Percentiles rank a stretch among this genome's conserved stretches.
phyloP scores from a whole-genome alignment of 495 filamentous ascomycete genomes.

The Platismatia glauca region DNA sequence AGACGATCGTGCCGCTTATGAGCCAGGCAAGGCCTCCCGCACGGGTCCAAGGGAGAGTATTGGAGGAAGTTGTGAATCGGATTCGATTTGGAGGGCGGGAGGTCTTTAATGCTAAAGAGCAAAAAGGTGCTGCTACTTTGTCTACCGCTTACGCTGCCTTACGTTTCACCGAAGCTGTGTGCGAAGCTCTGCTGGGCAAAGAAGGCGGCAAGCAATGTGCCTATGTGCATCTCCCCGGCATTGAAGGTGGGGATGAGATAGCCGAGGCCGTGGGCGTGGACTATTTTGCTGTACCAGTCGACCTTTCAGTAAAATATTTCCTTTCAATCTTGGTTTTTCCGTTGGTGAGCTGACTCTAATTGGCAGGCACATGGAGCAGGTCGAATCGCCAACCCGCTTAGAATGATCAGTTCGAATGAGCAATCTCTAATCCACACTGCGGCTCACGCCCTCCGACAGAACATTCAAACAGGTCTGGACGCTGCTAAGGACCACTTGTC shows the following conservation, averaged over 20 bases:
- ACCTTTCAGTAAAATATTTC: neutral
- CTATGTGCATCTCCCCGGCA: neutral
- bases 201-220: neutral
- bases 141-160: neutral
- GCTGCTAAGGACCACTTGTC: neutral
- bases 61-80: neutral
- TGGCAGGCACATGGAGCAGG: neutral
- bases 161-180: neutral
- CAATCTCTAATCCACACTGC: neutral
- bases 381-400: neutral
- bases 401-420: neutral
- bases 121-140: neutral
- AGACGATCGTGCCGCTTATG: neutral
- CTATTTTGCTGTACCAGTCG: neutral
- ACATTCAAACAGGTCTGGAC: neutral
- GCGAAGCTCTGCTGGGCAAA: neutral
- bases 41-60: neutral
- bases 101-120: neutral
- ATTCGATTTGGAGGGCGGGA: neutral
- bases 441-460: neutral
- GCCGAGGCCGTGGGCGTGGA: neutral
- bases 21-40: neutral
- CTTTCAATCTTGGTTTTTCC: accelerated
- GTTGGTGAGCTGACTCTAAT: neutral
- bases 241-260: neutral